These are phyloP conservation scores for Coemansia sp. DNA, from an alignment of 192 early-diverging fungal species.

Conservation along the genomic window DNA sequence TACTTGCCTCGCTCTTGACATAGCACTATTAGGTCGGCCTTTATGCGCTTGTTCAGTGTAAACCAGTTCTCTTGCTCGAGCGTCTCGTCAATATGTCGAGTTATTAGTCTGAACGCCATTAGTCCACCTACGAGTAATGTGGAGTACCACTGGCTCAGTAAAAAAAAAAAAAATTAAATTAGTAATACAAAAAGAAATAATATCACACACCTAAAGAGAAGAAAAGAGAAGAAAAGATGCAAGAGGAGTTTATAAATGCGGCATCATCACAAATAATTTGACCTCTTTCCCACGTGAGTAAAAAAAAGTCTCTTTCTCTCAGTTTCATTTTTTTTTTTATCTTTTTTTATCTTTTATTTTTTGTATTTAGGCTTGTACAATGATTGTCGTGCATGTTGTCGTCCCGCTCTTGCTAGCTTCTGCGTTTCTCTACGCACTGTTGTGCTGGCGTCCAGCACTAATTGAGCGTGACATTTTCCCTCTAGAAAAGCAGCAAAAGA, in stretches of 20 bases:
- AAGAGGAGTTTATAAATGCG: neutral
- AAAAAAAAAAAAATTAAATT: slow-evolving; percentile 4
- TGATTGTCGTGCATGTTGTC: slow-evolving; percentile 45
- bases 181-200: slow-evolving; percentile 9
- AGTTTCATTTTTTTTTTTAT: neutral
- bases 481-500: slow-evolving; percentile 38
- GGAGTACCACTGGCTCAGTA: neutral
- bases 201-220: neutral
- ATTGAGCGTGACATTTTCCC: slow-evolving; percentile 44
- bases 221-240: neutral
- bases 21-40: slow-evolving; percentile 72
- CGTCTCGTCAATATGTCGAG: slow-evolving; percentile 63
- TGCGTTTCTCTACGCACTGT: slow-evolving; percentile 24
- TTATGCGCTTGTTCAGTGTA: slow-evolving; percentile 66
- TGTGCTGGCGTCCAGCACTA: slow-evolving; percentile 38
- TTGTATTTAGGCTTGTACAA: neutral
- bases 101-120: slow-evolving; percentile 62
- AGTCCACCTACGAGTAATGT: neutral
- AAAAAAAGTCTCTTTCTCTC: neutral
- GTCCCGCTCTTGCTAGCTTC: slow-evolving; percentile 43
- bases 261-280: neutral
- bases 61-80: slow-evolving; percentile 63
- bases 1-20: slow-evolving; percentile 74
- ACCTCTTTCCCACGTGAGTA: slow-evolving; percentile 2
- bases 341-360: neutral